Percentiles rank a stretch among this genome's conserved stretches.
phyloP scores from a whole-genome alignment of 208 protist genomes.

The Trypanosoma mega region DNA sequence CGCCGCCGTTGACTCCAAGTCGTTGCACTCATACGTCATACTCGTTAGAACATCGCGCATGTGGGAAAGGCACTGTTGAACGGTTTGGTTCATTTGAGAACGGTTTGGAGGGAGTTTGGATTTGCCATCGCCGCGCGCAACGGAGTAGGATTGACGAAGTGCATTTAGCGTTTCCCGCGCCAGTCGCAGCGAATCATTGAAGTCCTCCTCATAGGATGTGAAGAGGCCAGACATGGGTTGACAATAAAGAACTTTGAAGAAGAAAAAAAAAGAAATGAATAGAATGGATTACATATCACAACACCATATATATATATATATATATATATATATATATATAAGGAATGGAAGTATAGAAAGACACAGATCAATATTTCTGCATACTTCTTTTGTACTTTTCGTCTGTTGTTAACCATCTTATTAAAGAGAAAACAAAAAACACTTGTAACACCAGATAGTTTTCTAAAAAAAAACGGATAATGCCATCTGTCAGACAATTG shows the following conservation, averaged over 20 bases:
- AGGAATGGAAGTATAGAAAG: no score
- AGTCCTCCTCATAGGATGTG: conserved; percentile 66
- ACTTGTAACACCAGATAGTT: no score
- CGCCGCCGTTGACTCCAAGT: conserved; percentile 24
- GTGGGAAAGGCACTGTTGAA: conserved; percentile 46
- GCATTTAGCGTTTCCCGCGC: conserved; percentile 22
- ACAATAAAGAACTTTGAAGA: no score
- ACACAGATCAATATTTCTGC: no score
- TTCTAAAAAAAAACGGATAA: no score
- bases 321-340: conserved; percentile 19
- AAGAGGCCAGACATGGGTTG: conserved; percentile 66
- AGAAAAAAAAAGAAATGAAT: conserved; percentile 8
- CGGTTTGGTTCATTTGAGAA: conserved; percentile 34
- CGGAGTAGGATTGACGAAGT: conserved; percentile 29
- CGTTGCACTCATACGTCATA: conserved; percentile 72
- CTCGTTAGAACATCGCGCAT: conserved; percentile 60
- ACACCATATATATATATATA: not conserved
- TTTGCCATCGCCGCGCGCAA: conserved; percentile 1
- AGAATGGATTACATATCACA: not conserved
- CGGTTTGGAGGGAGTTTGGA: conserved; percentile 40
- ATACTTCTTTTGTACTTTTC: no score
- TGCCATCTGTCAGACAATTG: no score
- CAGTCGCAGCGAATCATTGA: conserved; percentile 39
- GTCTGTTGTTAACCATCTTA: no score
- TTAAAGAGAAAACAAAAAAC: no score